These are phyloP conservation scores for Tuber borchii DNA, from an alignment of 495 filamentous ascomycete genomes.

Conservation along the genomic window DNA sequence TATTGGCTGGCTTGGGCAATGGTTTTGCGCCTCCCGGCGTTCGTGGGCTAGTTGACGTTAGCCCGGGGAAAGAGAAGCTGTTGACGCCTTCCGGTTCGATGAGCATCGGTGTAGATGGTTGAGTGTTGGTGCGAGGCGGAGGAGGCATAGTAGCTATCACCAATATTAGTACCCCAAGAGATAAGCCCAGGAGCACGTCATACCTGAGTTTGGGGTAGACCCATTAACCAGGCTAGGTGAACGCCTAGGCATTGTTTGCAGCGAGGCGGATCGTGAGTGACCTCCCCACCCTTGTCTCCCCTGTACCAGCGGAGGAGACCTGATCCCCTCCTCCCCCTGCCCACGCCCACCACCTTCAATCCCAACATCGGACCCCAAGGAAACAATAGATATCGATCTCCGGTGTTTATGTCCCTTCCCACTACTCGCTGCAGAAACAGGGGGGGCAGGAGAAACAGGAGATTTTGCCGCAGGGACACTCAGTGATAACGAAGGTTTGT, in stretches of 20 bases:
- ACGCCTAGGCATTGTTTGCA: slow-evolving; percentile 37
- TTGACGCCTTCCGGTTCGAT: slow-evolving; percentile 19
- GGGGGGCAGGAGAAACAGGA: slow-evolving; percentile 19
- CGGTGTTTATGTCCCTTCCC: slow-evolving; percentile 52
- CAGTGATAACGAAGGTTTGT: slow-evolving; percentile 45
- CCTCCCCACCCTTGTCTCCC: slow-evolving; percentile 23
- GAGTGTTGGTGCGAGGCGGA: slow-evolving; percentile 22
- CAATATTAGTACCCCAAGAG: not conserved
- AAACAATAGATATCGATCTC: slow-evolving; percentile 90
- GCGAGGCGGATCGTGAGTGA: slow-evolving; percentile 38
- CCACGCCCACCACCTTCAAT: slow-evolving; percentile 45
- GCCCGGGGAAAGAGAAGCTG: slow-evolving; percentile 29
- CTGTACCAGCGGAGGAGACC: slow-evolving; percentile 31
- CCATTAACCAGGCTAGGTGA: slow-evolving; percentile 31
- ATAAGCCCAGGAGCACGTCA: not conserved
- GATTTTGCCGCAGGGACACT: slow-evolving; percentile 26
- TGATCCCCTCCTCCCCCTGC: slow-evolving; percentile 37
- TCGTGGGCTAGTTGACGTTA: slow-evolving; percentile 27
- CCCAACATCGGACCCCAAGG: slow-evolving; percentile 62
- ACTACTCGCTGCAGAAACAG: slow-evolving; percentile 5
- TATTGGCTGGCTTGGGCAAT: slow-evolving; percentile 32
- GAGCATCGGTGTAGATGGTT: slow-evolving; percentile 28
- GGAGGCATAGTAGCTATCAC: slow-evolving; percentile 25
- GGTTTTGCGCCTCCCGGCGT: slow-evolving; percentile 19
- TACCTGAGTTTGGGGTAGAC: slow-evolving; percentile 36